Percentiles rank a stretch among this genome's conserved stretches.
These are phyloP conservation scores for Acorus calamus DNA, from an alignment of 106 monocot species.

Conservation along the genomic window DNA sequence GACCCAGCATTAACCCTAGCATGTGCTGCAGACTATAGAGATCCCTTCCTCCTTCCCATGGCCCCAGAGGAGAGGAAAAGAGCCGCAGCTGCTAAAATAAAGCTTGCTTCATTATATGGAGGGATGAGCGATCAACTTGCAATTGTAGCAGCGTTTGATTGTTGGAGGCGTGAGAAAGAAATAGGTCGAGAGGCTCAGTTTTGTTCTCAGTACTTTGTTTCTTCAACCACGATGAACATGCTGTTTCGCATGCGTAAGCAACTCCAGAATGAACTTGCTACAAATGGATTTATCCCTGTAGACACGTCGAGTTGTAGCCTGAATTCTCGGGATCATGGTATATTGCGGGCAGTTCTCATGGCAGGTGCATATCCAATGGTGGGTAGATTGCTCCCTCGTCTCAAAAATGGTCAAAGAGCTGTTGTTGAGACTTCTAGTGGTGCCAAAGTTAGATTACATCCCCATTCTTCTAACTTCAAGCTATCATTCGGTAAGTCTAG, in stretches of 20 bases:
- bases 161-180: conserved; percentile 75
- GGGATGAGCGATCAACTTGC: conserved; percentile 90
- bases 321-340: conserved; percentile 78
- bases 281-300: conserved; percentile 60
- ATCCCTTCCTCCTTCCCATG: conserved; percentile 83
- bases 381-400: conserved; percentile 52
- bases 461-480: conserved; percentile 71
- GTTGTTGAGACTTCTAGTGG: conserved; percentile 69
- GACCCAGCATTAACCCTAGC: conserved; percentile 95
- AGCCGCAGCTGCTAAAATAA: conserved; percentile 56
- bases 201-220: conserved; percentile 75
- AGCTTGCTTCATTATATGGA: conserved; percentile 81
- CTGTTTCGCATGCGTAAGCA: conserved; percentile 67
- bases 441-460: conserved; percentile 72
- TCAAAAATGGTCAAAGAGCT: conserved; percentile 34
- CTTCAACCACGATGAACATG: conserved; percentile 82
- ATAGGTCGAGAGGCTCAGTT: conserved; percentile 54
- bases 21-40: conserved; percentile 72
- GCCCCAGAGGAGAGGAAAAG: conserved; percentile 71
- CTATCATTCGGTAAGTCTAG: conserved; percentile 36
- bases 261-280: conserved; percentile 59
- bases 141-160: conserved; percentile 80
- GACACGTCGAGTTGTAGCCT: conserved; percentile 56
- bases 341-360: conserved; percentile 70
- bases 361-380: conserved; percentile 90